Conservation (phyloP, 78 protist genomes). For the Dictyostelium capitatum region DNA sequence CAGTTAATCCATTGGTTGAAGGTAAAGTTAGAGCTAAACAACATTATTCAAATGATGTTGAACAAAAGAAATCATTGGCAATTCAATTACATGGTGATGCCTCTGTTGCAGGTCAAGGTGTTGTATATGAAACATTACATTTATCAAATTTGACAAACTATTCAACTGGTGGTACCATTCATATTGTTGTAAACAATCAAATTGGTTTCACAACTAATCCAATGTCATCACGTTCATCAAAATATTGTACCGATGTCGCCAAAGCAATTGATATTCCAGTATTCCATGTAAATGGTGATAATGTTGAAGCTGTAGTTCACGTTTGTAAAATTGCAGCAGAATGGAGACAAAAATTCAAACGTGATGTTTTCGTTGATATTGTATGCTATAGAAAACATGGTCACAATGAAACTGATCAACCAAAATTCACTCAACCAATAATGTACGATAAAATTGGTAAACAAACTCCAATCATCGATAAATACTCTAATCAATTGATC, state of each 20-base stretch:
- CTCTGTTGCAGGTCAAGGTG: slow-evolving; percentile 97
- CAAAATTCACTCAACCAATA: slow-evolving; percentile 97
- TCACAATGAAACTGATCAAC: slow-evolving; percentile 98
- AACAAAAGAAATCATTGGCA: slow-evolving; percentile 54
- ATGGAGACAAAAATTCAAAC: slow-evolving; percentile 90
- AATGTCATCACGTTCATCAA: slow-evolving; percentile 59
- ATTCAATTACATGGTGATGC: slow-evolving; percentile 98
- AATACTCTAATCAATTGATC: slow-evolving; percentile 78
- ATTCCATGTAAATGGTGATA: slow-evolving; percentile 99
- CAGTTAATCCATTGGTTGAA: slow-evolving; percentile 96
- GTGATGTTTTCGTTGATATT: slow-evolving; percentile 94
- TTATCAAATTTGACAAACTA: slow-evolving; percentile 88
- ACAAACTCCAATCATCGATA: slow-evolving; percentile 79
- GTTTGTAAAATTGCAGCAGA: slow-evolving; percentile 87
- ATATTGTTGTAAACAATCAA: slow-evolving; percentile 98
- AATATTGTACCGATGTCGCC: slow-evolving; percentile 96
- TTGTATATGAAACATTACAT: slow-evolving; percentile 92
- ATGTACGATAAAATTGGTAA: slow-evolving; percentile 90
- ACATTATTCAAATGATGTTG: slow-evolving; percentile 60
- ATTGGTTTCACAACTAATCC: slow-evolving; percentile 99
- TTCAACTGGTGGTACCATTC: slow-evolving; percentile 97
- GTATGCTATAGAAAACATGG: slow-evolving; percentile 96
- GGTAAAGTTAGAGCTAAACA: slow-evolving; percentile 98
- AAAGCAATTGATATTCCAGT: slow-evolving; percentile 93
- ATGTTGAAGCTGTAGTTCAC: slow-evolving; percentile 92